Evolutionary conservation across 805 yeast species (phyloP).

Genomic region (Ogataea methylovora): DNA sequence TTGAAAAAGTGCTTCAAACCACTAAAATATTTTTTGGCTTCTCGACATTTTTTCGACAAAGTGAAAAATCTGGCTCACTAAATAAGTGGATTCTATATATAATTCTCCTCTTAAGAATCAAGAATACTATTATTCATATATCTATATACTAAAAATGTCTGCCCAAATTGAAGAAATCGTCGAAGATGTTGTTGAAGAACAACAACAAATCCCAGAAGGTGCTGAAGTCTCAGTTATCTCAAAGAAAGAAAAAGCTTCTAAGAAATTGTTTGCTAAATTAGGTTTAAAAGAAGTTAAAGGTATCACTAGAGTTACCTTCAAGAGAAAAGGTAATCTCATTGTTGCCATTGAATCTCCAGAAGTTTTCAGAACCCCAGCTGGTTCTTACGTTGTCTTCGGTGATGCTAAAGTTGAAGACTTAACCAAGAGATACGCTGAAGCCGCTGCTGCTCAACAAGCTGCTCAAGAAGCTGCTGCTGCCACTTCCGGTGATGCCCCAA

Average conservation of each 20-base stretch:
- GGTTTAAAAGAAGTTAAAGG: conserved; percentile 88
- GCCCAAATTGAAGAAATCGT: too few relatives aligned
- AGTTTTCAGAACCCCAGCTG: conserved; percentile 88
- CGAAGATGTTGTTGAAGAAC: conserved; percentile 5
- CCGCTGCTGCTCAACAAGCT: conserved; percentile 70
- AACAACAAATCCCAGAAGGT: conserved; percentile 63
- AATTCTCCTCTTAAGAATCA: too few relatives aligned
- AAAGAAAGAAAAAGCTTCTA: conserved; percentile 94
- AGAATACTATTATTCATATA: too few relatives aligned
- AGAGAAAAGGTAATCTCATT: conserved; percentile 85
- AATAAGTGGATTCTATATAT: too few relatives aligned
- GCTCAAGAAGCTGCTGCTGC: conserved; percentile 35
- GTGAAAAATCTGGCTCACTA: too few relatives aligned
- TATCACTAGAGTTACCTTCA: conserved; percentile 91
- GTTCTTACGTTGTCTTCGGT: conserved; percentile 95
- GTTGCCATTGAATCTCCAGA: conserved; percentile 91
- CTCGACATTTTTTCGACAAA: too few relatives aligned
- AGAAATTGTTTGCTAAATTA: conserved; percentile 80
- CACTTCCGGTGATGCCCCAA: conserved; percentile 31
- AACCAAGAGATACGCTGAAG: conserved; percentile 78
- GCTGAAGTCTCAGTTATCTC: conserved; percentile 75
- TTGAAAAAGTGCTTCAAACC: too few relatives aligned
- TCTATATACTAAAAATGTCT: too few relatives aligned
- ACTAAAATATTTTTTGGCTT: too few relatives aligned
- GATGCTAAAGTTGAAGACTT: conserved; percentile 96